Evolutionary conservation across 1,284 basidiomycete genomes (phyloP).

Genomic region (Agaricales sp.): DNA sequence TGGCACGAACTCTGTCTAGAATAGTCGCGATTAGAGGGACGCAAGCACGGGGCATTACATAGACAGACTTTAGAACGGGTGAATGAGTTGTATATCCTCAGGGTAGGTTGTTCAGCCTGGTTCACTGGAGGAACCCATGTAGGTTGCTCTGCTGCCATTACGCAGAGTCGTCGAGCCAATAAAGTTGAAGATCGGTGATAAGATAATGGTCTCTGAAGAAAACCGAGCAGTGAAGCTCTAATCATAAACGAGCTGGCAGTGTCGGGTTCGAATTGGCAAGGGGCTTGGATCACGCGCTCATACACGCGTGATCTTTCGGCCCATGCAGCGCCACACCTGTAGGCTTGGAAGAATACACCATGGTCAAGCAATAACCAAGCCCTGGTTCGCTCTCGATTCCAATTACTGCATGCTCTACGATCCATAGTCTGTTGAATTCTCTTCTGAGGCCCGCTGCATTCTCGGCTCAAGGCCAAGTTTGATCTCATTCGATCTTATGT

Average conservation of each 20-base stretch:
- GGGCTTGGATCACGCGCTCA: no score
- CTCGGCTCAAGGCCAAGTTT: no score
- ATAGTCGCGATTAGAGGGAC: constrained; percentile 1
- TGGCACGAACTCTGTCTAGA: constrained; percentile 71
- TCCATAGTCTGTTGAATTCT: no score
- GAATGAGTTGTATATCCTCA: constrained; percentile 92
- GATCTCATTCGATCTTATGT: no score
- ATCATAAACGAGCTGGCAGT: not conserved
- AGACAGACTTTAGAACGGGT: constrained; percentile 77
- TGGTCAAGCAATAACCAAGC: no score
- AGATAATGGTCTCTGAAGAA: not conserved
- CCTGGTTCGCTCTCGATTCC: no score
- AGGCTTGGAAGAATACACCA: no score
- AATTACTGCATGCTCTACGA: no score
- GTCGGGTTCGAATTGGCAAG: not conserved
- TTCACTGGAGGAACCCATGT: constrained; percentile 44
- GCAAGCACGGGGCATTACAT: constrained; percentile 10
- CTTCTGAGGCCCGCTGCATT: no score
- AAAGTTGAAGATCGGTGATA: not conserved
- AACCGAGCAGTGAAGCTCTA: not conserved
- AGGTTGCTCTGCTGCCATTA: constrained; percentile 37
- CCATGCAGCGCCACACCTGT: no score
- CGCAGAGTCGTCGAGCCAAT: not conserved
- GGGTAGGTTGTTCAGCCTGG: constrained; percentile 43
- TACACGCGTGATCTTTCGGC: no score